A percentile compares a stretch with the other conserved stretches of the same genome.
These are phyloP conservation scores for Acanthamoeba polyphaga DNA, from an alignment of 208 protist species.

Conservation along the genomic window DNA sequence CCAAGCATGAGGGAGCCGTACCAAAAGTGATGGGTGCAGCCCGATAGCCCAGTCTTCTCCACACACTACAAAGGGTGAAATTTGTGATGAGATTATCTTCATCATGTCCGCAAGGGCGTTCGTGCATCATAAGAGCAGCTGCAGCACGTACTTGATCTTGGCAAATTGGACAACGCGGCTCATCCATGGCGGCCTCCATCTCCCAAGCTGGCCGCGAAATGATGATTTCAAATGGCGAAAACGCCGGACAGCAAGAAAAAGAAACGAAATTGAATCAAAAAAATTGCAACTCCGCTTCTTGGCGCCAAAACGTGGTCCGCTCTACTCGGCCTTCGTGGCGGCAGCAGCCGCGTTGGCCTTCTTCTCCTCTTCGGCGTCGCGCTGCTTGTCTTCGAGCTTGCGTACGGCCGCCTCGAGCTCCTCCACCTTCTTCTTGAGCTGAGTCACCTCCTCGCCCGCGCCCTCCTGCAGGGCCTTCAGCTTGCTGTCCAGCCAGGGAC, in stretches of 20 bases:
- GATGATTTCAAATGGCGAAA: too few relatives aligned
- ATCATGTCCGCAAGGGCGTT: not conserved
- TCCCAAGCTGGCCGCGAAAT: not conserved
- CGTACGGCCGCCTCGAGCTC: constrained; percentile 12
- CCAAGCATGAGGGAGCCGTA: not conserved
- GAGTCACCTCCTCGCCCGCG: not conserved
- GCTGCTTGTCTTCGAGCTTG: constrained; percentile 37
- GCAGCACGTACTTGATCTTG: not conserved
- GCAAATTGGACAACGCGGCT: not conserved
- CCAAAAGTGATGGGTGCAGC: constrained; percentile 6
- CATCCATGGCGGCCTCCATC: not conserved
- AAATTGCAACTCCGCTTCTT: not conserved
- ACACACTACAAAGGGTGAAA: not conserved
- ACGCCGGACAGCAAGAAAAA: not conserved
- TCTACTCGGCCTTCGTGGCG: not conserved
- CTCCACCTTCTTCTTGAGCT: constrained; percentile 53
- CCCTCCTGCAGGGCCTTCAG: constrained; percentile 11
- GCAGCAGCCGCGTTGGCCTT: not conserved
- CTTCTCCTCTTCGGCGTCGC: constrained; percentile 4
- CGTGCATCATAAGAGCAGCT: not conserved
- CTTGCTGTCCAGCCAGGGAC: constrained; percentile 41
- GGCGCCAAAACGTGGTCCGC: too few relatives aligned
- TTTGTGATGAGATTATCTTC: not conserved
- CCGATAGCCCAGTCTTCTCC: not conserved
- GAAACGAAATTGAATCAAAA: not conserved